Conservation (phyloP, 805 yeast genomes). For the Ogataea ramenticola region DNA sequence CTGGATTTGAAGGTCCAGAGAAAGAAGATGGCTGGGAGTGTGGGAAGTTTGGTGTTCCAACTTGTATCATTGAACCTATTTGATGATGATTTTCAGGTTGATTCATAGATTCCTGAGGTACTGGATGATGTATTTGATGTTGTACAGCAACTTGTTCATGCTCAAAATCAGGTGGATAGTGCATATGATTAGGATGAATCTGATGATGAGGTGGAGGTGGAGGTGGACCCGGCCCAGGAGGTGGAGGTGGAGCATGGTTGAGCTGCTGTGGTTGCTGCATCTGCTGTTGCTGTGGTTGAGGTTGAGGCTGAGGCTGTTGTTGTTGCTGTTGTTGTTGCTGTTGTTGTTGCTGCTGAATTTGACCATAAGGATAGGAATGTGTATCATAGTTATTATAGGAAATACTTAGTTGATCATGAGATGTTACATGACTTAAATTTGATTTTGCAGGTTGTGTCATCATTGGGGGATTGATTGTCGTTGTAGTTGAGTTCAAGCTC, state of each 20-base stretch:
- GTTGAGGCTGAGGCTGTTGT: constrained; percentile 6
- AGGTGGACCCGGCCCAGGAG: not conserved
- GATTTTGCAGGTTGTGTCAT: not conserved
- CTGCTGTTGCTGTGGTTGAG: constrained; percentile 8
- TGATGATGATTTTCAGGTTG: constrained; percentile 1
- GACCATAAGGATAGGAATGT: not conserved
- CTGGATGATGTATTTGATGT: constrained; percentile 7
- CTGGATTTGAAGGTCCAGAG: not conserved
- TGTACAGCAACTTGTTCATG: constrained; percentile 2
- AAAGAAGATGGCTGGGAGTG: not conserved
- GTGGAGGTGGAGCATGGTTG: not conserved
- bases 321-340: constrained; percentile 7
- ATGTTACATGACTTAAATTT: constrained; percentile 3
- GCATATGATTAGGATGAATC: not conserved
- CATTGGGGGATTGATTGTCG: not conserved
- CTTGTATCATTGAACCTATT: not conserved
- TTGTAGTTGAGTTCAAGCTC: not conserved
- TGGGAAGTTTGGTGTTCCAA: not conserved
- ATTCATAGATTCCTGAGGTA: constrained; percentile 3
- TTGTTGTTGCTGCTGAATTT: constrained; percentile 1
- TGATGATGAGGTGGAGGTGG: not conserved
- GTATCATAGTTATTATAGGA: not conserved
- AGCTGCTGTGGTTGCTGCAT: constrained; percentile 5
- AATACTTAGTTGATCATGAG: constrained; percentile 5
- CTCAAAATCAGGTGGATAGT: constrained; percentile 2